Base-by-base conservation (phyloP, 2,329 filamentous ascomycete species). In the Aspergillus sp. region DNA sequence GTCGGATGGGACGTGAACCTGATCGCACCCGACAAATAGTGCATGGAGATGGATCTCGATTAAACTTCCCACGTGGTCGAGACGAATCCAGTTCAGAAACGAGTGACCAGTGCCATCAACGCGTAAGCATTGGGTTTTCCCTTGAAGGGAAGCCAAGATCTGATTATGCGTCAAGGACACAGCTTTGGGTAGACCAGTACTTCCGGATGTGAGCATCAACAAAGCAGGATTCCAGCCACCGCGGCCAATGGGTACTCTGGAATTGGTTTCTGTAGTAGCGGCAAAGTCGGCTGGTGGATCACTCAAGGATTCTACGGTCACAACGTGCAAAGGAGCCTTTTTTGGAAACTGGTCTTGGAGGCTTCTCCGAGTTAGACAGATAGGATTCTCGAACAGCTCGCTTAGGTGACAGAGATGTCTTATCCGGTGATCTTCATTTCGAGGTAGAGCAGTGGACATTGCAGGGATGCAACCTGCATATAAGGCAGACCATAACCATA, bases 21-120 rank as follows among this genome's bases (percentile, higher is more conserved):
- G 68, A 15, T 66, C 61, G 11, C 21, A 56, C 19, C 60, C 55
- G 13, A 59, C 36, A 36, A 49, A 64, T 21, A 71, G 81, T 1
- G 83, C 81, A 15, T 78, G 78, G 0, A 86, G 67, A 62, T 86
- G 84, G 10, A 82, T 79, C 56, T 86, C 81, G 1, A 75, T 72
- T 4, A 87, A 70, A 60, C 73, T 79, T 0, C 80, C 84, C 8
- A 85, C 83, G 60, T 86, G 84, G 60, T 86, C 83, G 8, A 86
- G 70, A 0, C 76, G 76, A 19, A 83, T 78, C 82, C 81, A 84
- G 61, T 80, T 82, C 3, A 84, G 66, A 44, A 81, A 78, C 1
- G 50, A 23, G 6, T 19, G n/a, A 5, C 5, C 32, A 8, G 50
- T 10, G 8, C 4, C 10, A 11, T 15, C 17, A 8, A 41, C n/a